Base-by-base conservation (phyloP, 331 rosid species). In the Telfairia occidentalis region DNA sequence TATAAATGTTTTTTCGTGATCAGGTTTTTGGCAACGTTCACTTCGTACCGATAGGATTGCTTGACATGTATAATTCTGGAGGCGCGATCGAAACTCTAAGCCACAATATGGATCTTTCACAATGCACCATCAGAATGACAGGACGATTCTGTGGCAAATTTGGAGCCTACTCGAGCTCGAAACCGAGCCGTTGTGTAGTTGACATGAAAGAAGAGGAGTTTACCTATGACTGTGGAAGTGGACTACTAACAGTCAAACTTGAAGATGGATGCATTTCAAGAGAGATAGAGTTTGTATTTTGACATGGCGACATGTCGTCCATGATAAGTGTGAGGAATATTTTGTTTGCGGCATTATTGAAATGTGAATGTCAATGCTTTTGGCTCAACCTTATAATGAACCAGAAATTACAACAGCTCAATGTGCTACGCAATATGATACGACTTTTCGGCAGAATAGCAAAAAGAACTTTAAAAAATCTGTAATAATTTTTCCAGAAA, bases 21-120 rank as follows among this genome's bases (percentile, higher is more conserved):
- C 83, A 90, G 96, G 87, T 81, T 53, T 83, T 83, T 45, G 79
- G 85, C 23, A 23, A 77, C 19, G 65, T 83, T 30, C 78, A 64
- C 34, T 82, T 88, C 76, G 83, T 91, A 40, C 89, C 96, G 50
- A 73, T 90, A 77, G 96, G 96, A 67, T 79, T 76, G 81, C 88
- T 90, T 69, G 91, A 86, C 79, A 88, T 85, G 92, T 90, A 84
- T 82, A 90, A 90, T 80, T 88, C 92, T 55, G 96, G 96, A 78
- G 92, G 92, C 64, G 92, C 90, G 15, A 71, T 86, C 3, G 92
- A 90, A 72, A 77, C 86, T 15, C 11, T 90, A 61, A 77, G 82
- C 35, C 81, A 78, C 76, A 63, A 69, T 45, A 37, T 58, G 78
- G 82, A 86, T 65, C 71, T 37, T 77, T 72, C 84, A 63, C 78